Conservation (phyloP, 768 basidiomycete genomes). For the Rhodotorula graminis region DNA sequence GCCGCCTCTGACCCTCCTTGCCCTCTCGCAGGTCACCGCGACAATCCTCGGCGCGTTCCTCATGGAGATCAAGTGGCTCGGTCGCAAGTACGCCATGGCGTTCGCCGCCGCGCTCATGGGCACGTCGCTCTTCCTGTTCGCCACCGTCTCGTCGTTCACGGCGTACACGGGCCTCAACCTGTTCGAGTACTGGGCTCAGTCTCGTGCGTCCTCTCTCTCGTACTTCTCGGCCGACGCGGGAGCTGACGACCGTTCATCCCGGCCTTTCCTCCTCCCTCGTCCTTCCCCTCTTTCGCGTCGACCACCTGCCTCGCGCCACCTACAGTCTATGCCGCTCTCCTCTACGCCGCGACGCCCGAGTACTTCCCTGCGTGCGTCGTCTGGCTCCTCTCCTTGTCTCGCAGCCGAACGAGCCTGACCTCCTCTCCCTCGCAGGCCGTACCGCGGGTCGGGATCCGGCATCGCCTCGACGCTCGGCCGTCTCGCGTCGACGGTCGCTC, state of each 20-base stretch:
- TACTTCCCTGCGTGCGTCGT: constrained; percentile 1
- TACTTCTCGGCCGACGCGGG: neutral
- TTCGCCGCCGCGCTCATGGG: constrained; percentile 21
- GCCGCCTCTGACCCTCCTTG: neutral
- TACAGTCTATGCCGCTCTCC: constrained; percentile 26
- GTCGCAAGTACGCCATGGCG: constrained; percentile 26
- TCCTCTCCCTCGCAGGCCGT: neutral
- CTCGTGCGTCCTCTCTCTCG: neutral
- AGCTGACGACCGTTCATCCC: too few relatives aligned
- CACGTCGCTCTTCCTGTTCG: constrained; percentile 26
- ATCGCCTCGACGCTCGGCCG: constrained; percentile 25
- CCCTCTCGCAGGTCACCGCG: constrained; percentile 7
- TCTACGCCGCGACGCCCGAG: constrained; percentile 24
- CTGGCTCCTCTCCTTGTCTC: too few relatives aligned
- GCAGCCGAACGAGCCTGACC: too few relatives aligned
- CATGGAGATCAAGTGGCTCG: constrained; percentile 25
- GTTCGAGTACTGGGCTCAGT: constrained; percentile 34
- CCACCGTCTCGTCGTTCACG: neutral
- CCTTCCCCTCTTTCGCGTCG: too few relatives aligned
- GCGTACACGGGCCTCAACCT: constrained; percentile 20
- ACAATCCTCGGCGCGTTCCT: constrained; percentile 25
- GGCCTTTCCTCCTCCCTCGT: too few relatives aligned
- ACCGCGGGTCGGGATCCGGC: constrained; percentile 17
- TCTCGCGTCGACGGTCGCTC: constrained; percentile 20
- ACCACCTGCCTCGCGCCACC: neutral